These are phyloP conservation scores for Trichoderma simmonsii DNA, from an alignment of 2,329 filamentous ascomycete species.

Conservation along the genomic window DNA sequence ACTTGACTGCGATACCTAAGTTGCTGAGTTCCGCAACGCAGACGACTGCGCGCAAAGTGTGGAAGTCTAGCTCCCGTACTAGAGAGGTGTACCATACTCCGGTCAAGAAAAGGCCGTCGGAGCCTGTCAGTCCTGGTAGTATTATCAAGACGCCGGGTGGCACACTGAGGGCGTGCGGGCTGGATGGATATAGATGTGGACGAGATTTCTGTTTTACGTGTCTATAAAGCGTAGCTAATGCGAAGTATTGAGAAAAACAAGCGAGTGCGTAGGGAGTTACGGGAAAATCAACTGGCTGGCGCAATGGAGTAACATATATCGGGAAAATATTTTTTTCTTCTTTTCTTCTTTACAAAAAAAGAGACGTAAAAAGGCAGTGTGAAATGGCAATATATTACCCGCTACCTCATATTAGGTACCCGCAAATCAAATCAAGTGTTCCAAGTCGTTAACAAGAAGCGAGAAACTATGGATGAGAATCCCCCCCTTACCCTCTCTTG, in stretches of 20 bases:
- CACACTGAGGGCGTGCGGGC: conserved; percentile 50
- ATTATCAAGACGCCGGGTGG: conserved; percentile 49
- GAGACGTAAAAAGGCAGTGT: neutral
- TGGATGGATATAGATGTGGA: conserved; percentile 53
- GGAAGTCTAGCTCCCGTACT: conserved; percentile 31
- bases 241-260: neutral
- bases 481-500: neutral
- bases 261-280: neutral
- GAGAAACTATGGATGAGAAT: conserved; percentile 1
- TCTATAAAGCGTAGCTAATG: conserved; percentile 30
- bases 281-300: neutral
- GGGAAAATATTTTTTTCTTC: neutral
- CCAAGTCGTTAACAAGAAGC: conserved; percentile 8
- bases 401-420: conserved; percentile 28
- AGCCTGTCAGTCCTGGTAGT: conserved; percentile 26
- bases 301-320: neutral
- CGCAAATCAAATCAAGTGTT: conserved; percentile 16
- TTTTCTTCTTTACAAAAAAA: neutral
- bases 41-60: conserved; percentile 25
- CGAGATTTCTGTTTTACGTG: conserved; percentile 61
- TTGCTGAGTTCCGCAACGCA: conserved; percentile 22
- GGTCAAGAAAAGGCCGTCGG: conserved; percentile 23
- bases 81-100: conserved; percentile 30
- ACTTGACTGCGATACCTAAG: conserved; percentile 9
- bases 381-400: conserved; percentile 25